phyloP scores from a whole-genome alignment of 768 basidiomycete species.

The Zangia roseola region DNA sequence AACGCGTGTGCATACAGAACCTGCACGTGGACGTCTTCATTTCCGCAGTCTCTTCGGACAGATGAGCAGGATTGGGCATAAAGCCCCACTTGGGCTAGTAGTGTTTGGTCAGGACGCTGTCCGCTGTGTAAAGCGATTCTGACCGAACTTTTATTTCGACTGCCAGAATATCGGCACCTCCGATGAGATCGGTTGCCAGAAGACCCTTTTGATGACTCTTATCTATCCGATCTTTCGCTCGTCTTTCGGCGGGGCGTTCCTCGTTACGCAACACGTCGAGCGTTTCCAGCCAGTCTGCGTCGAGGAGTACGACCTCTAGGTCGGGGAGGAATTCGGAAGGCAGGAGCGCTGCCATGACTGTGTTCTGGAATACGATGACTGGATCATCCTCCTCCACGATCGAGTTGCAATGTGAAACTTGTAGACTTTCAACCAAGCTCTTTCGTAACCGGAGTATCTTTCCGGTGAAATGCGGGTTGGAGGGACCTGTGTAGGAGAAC shows the following conservation, averaged over 20 bases:
- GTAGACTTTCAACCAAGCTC: slow-evolving; percentile 16
- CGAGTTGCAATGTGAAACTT: slow-evolving; percentile 9
- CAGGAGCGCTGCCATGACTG: slow-evolving; percentile 65
- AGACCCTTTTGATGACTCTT: slow-evolving; percentile 52
- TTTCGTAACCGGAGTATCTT: slow-evolving; percentile 83
- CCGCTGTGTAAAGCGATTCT: neutral
- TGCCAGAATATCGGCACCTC: slow-evolving; percentile 54
- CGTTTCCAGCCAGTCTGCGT: slow-evolving; percentile 56
- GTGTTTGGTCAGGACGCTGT: slow-evolving; percentile 1
- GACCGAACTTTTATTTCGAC: slow-evolving; percentile 86
- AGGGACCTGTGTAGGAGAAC: slow-evolving; percentile 71
- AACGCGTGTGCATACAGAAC: slow-evolving; percentile 84
- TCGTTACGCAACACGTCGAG: slow-evolving; percentile 47
- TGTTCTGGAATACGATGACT: slow-evolving; percentile 55
- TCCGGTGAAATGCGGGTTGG: slow-evolving; percentile 49
- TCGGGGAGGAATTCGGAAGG: slow-evolving; percentile 57
- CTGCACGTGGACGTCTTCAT: slow-evolving; percentile 78
- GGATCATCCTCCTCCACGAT: slow-evolving; percentile 40
- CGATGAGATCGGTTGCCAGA: slow-evolving; percentile 79
- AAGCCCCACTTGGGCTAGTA: slow-evolving; percentile 96
- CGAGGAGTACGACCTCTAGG: slow-evolving; percentile 47
- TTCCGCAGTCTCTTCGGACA: slow-evolving; percentile 54
- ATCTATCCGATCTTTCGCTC: slow-evolving; percentile 59
- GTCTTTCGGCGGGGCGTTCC: slow-evolving; percentile 57
- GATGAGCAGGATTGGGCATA: slow-evolving; percentile 60